Evolutionary conservation across 2,329 filamentous ascomycete species (phyloP).

Genomic region (Mycogone perniciosa): DNA sequence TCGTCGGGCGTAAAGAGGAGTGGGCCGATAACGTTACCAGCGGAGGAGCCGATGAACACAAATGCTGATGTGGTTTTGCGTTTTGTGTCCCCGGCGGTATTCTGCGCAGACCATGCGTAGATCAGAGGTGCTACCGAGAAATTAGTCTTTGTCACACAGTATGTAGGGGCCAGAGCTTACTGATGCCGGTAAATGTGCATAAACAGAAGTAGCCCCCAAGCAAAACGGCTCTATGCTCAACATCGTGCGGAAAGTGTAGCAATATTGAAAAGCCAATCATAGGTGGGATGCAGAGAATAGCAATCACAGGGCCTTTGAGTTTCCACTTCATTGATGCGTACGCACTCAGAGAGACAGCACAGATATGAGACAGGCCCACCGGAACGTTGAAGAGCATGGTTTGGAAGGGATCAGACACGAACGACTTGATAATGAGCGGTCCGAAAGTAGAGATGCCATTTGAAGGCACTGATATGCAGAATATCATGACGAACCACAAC

Average conservation of each 20-base stretch:
- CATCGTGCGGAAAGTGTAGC: constrained; percentile 41
- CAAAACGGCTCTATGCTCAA: constrained; percentile 40
- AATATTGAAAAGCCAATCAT: constrained; percentile 52
- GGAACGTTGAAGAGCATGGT: constrained; percentile 57
- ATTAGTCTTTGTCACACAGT: constrained; percentile 24
- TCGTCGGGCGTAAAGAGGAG: constrained; percentile 54
- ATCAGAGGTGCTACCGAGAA: constrained; percentile 43
- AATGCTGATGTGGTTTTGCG: constrained; percentile 59
- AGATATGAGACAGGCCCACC: constrained; percentile 52
- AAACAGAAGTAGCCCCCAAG: constrained; percentile 53
- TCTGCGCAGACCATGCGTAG: constrained; percentile 55
- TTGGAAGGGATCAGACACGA: constrained; percentile 50
- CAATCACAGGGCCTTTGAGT: constrained; percentile 50
- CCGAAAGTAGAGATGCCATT: constrained; percentile 55
- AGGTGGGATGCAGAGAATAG: constrained; percentile 49
- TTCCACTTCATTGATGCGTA: constrained; percentile 49
- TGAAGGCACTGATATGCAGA: constrained; percentile 50
- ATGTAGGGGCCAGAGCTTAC: constrained; percentile 16
- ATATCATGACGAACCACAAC: constrained; percentile 50
- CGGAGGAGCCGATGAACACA: constrained; percentile 58
- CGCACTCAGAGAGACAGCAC: constrained; percentile 52
- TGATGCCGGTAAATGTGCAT: constrained; percentile 47
- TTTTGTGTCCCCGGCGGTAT: constrained; percentile 64
- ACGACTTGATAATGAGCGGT: constrained; percentile 52
- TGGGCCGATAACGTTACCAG: constrained; percentile 61